A percentile compares a stretch with the other conserved stretches of the same genome.
Evolutionary conservation across 129 eudicot genomes (phyloP).

Genomic region (Escallonia herrerae): DNA sequence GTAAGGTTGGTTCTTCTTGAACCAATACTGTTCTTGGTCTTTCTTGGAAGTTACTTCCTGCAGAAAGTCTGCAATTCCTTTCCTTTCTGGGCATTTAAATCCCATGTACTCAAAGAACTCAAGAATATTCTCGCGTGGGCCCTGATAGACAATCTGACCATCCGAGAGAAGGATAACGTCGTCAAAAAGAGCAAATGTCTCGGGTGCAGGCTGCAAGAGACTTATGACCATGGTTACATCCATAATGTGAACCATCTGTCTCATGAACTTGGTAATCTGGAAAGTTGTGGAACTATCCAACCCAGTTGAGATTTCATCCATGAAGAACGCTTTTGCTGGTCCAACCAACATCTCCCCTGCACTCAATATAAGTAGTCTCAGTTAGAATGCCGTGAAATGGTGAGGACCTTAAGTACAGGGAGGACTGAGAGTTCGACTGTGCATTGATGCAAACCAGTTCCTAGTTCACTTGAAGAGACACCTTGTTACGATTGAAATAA

Average conservation of each 20-base stretch:
- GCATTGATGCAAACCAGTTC: neutral
- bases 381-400: neutral
- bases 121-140: conserved; percentile 48
- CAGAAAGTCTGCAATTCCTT: conserved; percentile 58
- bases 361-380: conserved; percentile 3
- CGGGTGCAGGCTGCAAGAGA: conserved; percentile 37
- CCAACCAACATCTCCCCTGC: conserved; percentile 41
- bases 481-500: neutral
- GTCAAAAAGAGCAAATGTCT: conserved; percentile 31
- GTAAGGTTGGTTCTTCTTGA: conserved; percentile 32
- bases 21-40: conserved; percentile 71
- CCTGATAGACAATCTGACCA: conserved; percentile 57
- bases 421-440: neutral
- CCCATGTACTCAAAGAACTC: conserved; percentile 43
- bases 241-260: conserved; percentile 31
- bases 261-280: conserved; percentile 26
- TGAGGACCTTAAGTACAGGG: no score
- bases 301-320: conserved; percentile 41
- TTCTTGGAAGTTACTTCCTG: conserved; percentile 62
- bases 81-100: conserved; percentile 58
- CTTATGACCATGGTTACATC: conserved; percentile 31
- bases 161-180: conserved; percentile 45
- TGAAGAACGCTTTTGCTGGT: conserved; percentile 32
- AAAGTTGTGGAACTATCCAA: conserved; percentile 34
- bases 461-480: neutral